Evolutionary conservation across 305 asterid genomes (phyloP).

Genomic region (Salvia sclarea): DNA sequence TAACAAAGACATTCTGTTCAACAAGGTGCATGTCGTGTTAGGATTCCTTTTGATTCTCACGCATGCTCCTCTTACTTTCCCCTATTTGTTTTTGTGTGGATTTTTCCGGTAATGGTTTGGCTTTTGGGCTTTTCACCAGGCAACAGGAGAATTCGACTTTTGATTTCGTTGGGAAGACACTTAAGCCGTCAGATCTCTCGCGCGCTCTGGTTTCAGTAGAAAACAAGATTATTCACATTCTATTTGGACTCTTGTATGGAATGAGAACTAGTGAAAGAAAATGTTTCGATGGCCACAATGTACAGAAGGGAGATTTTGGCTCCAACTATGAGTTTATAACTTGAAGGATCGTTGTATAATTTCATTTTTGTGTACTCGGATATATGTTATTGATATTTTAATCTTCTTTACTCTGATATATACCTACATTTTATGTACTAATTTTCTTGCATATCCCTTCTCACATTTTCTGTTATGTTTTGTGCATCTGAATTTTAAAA

Average conservation of each 20-base stretch:
- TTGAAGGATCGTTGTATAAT: neutral
- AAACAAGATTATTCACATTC: slow-evolving; percentile 6
- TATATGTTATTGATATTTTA: neutral
- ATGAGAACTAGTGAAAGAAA: slow-evolving; percentile 3
- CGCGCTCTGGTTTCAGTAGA: slow-evolving; percentile 16
- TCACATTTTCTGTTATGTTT: neutral
- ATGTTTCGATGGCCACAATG: slow-evolving; percentile 25
- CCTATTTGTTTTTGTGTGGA: neutral
- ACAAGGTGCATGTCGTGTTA: slow-evolving; percentile 51
- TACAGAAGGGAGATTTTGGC: slow-evolving; percentile 32
- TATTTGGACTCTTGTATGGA: slow-evolving; percentile 12
- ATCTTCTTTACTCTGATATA: slow-evolving; percentile 5
- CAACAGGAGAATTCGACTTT: slow-evolving; percentile 37
- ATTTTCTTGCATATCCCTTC: too few relatives aligned
- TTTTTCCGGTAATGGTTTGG: neutral
- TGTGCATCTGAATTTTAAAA: neutral
- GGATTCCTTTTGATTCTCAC: neutral
- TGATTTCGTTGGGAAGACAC: slow-evolving; percentile 26
- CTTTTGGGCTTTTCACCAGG: slow-evolving; percentile 22
- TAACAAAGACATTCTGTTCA: slow-evolving; percentile 88
- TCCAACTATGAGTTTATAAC: slow-evolving; percentile 21
- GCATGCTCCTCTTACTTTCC: neutral
- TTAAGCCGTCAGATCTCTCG: neutral
- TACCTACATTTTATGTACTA: neutral
- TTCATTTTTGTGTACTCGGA: slow-evolving; percentile 28